These are phyloP conservation scores for Breynia disticha DNA, from an alignment of 441 rosid genomes.

Conservation along the genomic window DNA sequence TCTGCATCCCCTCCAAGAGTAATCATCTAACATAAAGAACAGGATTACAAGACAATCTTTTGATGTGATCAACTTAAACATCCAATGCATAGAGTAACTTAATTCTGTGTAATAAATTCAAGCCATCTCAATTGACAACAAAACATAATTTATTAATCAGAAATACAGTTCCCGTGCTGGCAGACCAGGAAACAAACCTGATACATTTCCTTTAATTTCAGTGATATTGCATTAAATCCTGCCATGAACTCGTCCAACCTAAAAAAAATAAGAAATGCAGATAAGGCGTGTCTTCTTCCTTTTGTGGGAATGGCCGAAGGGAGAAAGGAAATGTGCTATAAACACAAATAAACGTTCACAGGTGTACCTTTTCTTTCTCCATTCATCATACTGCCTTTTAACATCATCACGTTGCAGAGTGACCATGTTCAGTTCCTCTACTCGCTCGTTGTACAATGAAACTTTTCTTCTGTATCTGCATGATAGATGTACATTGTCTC, in stretches of 20 bases:
- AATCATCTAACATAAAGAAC: slow-evolving; percentile 56
- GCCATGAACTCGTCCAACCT: slow-evolving; percentile 99
- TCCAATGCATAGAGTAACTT: too few relatives aligned
- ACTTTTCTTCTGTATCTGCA: slow-evolving; percentile 70
- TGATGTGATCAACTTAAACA: too few relatives aligned
- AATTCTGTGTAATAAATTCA: too few relatives aligned
- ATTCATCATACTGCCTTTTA: slow-evolving; percentile 78
- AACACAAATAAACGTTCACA: slow-evolving; percentile 1
- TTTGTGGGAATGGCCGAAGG: not conserved
- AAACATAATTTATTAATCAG: too few relatives aligned
- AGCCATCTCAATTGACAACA: too few relatives aligned
- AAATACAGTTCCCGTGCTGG: not conserved
- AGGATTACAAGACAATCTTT: too few relatives aligned
- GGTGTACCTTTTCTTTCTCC: slow-evolving; percentile 73
- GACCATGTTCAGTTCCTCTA: slow-evolving; percentile 65
- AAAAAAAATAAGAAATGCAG: slow-evolving; percentile 19
- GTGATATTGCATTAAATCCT: slow-evolving; percentile 82
- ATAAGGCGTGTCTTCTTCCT: slow-evolving; percentile 6
- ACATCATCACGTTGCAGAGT: slow-evolving; percentile 80
- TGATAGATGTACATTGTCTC: not conserved
- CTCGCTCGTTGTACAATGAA: slow-evolving; percentile 63
- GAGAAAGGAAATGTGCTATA: not conserved
- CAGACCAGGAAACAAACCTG: slow-evolving; percentile 45
- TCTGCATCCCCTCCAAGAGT: slow-evolving; percentile 99
- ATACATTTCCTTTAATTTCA: slow-evolving; percentile 98